Conservation (phyloP, 2,329 filamentous ascomycete species). For the Gremmenia infestans region DNA sequence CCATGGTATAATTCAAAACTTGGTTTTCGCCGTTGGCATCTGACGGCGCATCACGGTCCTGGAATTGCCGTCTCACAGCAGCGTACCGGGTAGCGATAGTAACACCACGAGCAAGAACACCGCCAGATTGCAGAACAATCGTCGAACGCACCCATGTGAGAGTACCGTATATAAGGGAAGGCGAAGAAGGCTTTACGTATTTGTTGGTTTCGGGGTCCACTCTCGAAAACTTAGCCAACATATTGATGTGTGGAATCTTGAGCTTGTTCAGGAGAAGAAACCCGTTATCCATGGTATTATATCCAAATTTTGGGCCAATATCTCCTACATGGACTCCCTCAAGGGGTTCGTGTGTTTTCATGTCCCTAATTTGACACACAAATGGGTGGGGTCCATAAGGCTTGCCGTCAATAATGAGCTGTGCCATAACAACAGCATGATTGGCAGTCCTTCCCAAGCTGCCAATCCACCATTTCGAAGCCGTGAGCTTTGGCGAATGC, state of each 20-base stretch:
- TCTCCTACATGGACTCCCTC: slow-evolving; percentile 70
- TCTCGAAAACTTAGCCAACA: slow-evolving; percentile 66
- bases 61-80: slow-evolving; percentile 71
- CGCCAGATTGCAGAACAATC: slow-evolving; percentile 69
- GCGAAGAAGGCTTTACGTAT: slow-evolving; percentile 61
- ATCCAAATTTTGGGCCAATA: slow-evolving; percentile 55
- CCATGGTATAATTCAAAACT: slow-evolving; percentile 77
- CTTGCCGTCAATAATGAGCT: slow-evolving; percentile 65
- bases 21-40: slow-evolving; percentile 60
- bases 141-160: slow-evolving; percentile 70
- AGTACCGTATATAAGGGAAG: slow-evolving; percentile 68
- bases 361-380: slow-evolving; percentile 67
- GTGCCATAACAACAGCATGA: slow-evolving; percentile 74
- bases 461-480: slow-evolving; percentile 83
- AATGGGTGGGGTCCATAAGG: slow-evolving; percentile 72
- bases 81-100: slow-evolving; percentile 74
- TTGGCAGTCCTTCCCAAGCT: slow-evolving; percentile 72
- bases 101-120: slow-evolving; percentile 67
- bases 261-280: slow-evolving; percentile 73
- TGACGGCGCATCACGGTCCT: slow-evolving; percentile 62
- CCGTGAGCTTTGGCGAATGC: slow-evolving; percentile 67
- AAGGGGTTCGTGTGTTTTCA: slow-evolving; percentile 64
- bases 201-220: slow-evolving; percentile 64
- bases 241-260: slow-evolving; percentile 69
- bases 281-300: slow-evolving; percentile 64